Base-by-base conservation (phyloP, 1,284 basidiomycete species). In the Sporisorium reilianum region DNA sequence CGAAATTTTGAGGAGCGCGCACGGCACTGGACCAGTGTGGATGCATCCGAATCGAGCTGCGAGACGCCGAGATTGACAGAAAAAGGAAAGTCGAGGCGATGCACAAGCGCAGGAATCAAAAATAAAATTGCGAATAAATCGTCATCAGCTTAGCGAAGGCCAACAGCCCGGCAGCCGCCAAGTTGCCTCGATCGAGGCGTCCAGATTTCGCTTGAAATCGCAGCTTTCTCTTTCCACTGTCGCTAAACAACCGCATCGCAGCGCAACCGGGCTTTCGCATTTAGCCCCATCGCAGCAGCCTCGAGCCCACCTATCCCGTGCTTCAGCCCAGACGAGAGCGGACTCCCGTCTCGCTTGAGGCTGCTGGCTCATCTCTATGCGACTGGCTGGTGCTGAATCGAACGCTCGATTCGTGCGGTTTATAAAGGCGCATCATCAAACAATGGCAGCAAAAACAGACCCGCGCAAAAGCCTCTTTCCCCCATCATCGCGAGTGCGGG, bases 81-180 rank as follows among this genome's bases (percentile, higher is more conserved):
- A 53, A 53, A 53, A 53, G 51, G 51, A 53, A 53, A 41, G 51
- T 53, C 51, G 9, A 26, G 6, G 9, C 38, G 23, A n/a, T 26
- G 20, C 28, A 38, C 16, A 18, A 18, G 18, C 5, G 3, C 14
- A 18, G 9, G 6, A 6, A 18, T 10, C 18, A 1, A 34, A 49
- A 51, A 18, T 38, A 30, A 34, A 34, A 51, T 34, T 34, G n/a
- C 26, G 42, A 40, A 42, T 53, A 30, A 32, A 25, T 44, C 41
- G 38, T 40, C 25, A 30, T 30, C 6, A 30, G 28, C 36, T 38
- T 36, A 36, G 34, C 34, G 34, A 36, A n/a, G n/a, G n/a, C n/a
- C n/a, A n/a, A n/a, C n/a, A n/a, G n/a, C n/a, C n/a, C n/a, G n/a
- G n/a, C n/a, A n/a, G n/a, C n/a, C n/a, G n/a, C n/a, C n/a, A n/a